Evolutionary conservation across 1,139 yeast genomes (phyloP).

Genomic region (Debaryomycetaceae sp.): DNA sequence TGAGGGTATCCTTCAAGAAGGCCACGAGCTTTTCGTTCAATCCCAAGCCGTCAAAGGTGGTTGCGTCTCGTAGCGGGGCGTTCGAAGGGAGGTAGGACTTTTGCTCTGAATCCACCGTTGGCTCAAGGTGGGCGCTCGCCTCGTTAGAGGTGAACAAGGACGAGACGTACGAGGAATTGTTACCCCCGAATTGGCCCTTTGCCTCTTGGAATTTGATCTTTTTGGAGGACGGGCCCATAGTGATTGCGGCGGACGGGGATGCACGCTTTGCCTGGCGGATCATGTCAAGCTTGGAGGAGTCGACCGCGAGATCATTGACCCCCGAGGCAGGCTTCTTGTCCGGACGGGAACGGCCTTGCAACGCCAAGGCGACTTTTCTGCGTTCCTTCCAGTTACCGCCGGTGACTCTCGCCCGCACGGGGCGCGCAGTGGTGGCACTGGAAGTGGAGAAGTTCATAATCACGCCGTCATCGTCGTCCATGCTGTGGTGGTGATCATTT

Average conservation of each 20-base stretch:
- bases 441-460: slow-evolving; percentile 51
- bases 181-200: slow-evolving; percentile 40
- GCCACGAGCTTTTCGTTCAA: slow-evolving; percentile 41
- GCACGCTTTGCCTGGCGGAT: slow-evolving; percentile 1
- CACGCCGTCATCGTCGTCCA: slow-evolving; percentile 47
- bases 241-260: background rate
- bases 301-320: slow-evolving; percentile 25
- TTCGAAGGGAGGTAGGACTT: slow-evolving; percentile 53
- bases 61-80: slow-evolving; percentile 68
- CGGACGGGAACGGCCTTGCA: slow-evolving; percentile 36
- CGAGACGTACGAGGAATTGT: slow-evolving; percentile 58
- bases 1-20: slow-evolving; percentile 49
- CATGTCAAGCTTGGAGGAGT: slow-evolving; percentile 5
- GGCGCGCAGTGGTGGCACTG: slow-evolving; percentile 8
- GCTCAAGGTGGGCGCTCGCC: slow-evolving; percentile 18
- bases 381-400: slow-evolving; percentile 82
- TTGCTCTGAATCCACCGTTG: slow-evolving; percentile 12
- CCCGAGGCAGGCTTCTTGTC: slow-evolving; percentile 18
- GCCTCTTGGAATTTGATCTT: slow-evolving; percentile 26
- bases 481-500: background rate
- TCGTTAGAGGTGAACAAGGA: slow-evolving; percentile 76
- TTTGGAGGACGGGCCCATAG: slow-evolving; percentile 13
- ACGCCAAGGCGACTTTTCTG: slow-evolving; percentile 41
- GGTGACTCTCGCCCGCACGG: slow-evolving; percentile 17
- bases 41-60: slow-evolving; percentile 64